Conservation (phyloP, 176 grass and related monocot species). For the Avena atlantica region DNA sequence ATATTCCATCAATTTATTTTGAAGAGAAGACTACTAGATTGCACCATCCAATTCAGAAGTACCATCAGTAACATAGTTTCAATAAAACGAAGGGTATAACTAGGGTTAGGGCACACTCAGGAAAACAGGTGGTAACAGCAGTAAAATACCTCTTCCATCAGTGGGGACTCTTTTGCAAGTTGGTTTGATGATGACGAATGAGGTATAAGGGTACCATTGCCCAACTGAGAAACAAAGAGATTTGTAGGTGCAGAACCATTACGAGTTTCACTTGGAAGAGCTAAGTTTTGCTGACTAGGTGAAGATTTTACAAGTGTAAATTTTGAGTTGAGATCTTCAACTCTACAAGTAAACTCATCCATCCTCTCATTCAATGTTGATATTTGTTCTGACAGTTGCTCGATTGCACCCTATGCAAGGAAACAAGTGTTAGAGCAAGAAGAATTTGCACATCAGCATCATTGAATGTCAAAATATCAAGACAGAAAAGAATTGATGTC, state of each 20-base stretch:
- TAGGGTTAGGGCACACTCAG: background rate
- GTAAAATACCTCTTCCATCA: constrained; percentile 81
- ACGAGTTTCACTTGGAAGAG: constrained; percentile 71
- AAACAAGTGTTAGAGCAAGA: constrained; percentile 23
- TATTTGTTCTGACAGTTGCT: constrained; percentile 91
- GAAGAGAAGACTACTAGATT: constrained; percentile 9
- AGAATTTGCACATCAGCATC: constrained; percentile 6
- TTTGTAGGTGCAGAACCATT: constrained; percentile 90
- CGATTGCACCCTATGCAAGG: constrained; percentile 67
- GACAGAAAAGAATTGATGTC: constrained; percentile 16
- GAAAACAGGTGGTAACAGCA: background rate
- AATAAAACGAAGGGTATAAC: background rate
- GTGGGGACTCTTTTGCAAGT: constrained; percentile 81
- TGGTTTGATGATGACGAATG: constrained; percentile 75
- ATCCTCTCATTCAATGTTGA: constrained; percentile 92
- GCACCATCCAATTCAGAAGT: background rate
- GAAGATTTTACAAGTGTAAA: constrained; percentile 66
- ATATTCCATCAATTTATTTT: constrained; percentile 2
- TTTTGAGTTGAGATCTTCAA: constrained; percentile 88
- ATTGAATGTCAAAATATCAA: constrained; percentile 1
- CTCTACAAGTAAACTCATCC: constrained; percentile 90
- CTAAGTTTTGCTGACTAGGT: constrained; percentile 86
- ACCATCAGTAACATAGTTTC: constrained; percentile 13
- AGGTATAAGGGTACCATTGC: constrained; percentile 84
- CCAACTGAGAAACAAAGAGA: constrained; percentile 88